Base-by-base conservation (phyloP, 23 red algal species). In the Chondrus crispus region DNA sequence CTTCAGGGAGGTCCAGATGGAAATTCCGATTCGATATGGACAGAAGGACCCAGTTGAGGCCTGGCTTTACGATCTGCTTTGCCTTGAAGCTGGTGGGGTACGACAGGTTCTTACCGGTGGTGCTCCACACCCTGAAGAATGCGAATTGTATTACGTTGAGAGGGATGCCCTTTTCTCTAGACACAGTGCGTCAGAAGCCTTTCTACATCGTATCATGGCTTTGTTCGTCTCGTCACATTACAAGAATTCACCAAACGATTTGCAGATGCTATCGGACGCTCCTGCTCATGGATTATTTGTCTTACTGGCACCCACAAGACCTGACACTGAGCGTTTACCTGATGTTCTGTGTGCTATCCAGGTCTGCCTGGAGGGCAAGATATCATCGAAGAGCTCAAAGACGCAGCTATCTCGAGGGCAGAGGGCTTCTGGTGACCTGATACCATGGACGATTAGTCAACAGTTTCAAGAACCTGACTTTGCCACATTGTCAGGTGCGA, bases 201-300 rank as follows among this genome's bases (percentile, higher is more conserved):
- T 98, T 62, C 81, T 98, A 53, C 91, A 88, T 77, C 76, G 86
- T 1, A 63, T 93, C 4, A 96, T 98, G 85, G 94, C 94, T 24
- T 90, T 98, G 22, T 98, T 98, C 85, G 94, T 98, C 36, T 78
- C 89, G 10, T 93, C 87, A 54, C 97, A 98, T 58, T 98, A 98
- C 84, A 98, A 98, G 46, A 98, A 98, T 84, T 91, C 97, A 2
- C 97, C 97, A 26, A 96, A 96, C 47, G 97, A 98, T 83, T 85
- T 98, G 82, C 93, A 95, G 81, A 94, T 98, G 90, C 80, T 96
- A 41, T 89, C 88, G 20, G 97, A 98, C 72, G 97, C 97, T 20
- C 93, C 97, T 13, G 94, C 91, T 0, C 97, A 98, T 75, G 91
- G 73, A 40, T 68, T 98, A 37, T 98, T 93, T 74, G 97, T 98